These are phyloP conservation scores for Irpex sp. DNA, from an alignment of 1,284 basidiomycete species.

Conservation along the genomic window DNA sequence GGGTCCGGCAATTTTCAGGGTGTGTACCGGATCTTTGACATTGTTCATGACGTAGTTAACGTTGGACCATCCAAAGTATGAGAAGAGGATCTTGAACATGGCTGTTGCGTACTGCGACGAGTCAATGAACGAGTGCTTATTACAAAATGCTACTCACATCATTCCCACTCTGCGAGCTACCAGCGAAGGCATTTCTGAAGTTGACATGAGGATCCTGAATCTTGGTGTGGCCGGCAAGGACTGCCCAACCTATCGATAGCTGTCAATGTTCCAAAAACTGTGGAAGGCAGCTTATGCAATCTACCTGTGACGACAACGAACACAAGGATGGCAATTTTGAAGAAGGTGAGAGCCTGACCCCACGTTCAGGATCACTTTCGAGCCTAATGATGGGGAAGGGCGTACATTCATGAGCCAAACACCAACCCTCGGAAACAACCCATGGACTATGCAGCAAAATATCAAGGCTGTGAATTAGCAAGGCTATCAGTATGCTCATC, in stretches of 20 bases:
- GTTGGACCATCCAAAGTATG: slow-evolving; percentile 38
- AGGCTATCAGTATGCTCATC: neutral
- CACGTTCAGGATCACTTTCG: slow-evolving; percentile 20
- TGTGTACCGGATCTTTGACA: slow-evolving; percentile 57
- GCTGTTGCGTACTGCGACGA: slow-evolving; percentile 47
- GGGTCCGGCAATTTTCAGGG: slow-evolving; percentile 63
- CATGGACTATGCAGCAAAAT: slow-evolving; percentile 19
- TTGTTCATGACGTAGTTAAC: slow-evolving; percentile 47
- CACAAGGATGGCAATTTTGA: slow-evolving; percentile 57
- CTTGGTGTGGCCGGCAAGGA: slow-evolving; percentile 37
- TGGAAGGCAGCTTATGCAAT: slow-evolving; percentile 6
- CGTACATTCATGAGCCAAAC: slow-evolving; percentile 24
- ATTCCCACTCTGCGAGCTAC: slow-evolving; percentile 63
- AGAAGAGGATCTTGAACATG: slow-evolving; percentile 50
- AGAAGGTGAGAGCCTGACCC: slow-evolving; percentile 40
- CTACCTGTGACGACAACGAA: slow-evolving; percentile 45
- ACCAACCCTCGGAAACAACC: slow-evolving; percentile 21
- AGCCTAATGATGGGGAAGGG: neutral
- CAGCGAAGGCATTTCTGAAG: slow-evolving; percentile 36
- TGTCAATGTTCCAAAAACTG: neutral
- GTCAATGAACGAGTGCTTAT: neutral
- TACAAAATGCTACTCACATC: slow-evolving; percentile 34
- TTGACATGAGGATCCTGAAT: slow-evolving; percentile 44
- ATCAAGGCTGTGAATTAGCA: slow-evolving; percentile 15
- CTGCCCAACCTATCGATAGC: slow-evolving; percentile 34